Percentiles rank a stretch among this genome's conserved stretches.
phyloP scores from a whole-genome alignment of 345 rosid genomes.

The Pistacia atlantica region DNA sequence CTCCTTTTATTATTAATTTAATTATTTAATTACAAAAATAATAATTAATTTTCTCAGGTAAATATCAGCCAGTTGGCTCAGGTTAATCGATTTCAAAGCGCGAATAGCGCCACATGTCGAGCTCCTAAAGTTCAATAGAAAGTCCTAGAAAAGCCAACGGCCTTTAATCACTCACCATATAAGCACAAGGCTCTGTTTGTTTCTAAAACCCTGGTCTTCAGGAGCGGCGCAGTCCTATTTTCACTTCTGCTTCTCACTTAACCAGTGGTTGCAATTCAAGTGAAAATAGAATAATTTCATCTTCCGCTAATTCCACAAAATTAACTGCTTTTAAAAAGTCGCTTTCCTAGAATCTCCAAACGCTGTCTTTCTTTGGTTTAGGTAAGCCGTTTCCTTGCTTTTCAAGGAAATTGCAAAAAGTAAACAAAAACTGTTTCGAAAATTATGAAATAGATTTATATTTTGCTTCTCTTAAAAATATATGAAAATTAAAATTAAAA shows the following conservation, averaged over 20 bases:
- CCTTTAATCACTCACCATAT: neutral
- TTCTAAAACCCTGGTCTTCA: neutral
- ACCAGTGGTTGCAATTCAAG: neutral
- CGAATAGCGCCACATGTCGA: constrained; percentile 8
- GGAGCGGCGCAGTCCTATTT: neutral
- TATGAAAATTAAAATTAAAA: too few species aligned
- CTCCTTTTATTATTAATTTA: too few species aligned
- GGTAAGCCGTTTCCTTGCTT: constrained; percentile 18
- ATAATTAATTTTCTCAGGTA: neutral
- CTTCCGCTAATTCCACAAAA: neutral
- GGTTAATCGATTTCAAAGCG: neutral
- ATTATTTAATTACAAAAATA: too few species aligned
- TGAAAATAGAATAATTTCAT: neutral
- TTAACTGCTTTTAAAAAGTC: neutral
- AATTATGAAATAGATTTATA: neutral
- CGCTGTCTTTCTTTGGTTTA: constrained; percentile 4
- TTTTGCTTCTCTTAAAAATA: neutral
- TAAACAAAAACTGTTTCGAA: neutral
- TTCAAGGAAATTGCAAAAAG: constrained; percentile 34
- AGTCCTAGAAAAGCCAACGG: constrained; percentile 20
- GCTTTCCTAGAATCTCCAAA: constrained; percentile 21
- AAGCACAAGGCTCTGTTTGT: constrained; percentile 22
- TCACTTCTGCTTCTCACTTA: neutral
- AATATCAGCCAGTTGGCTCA: neutral
- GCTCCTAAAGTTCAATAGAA: neutral